Percentiles rank a stretch among this genome's conserved stretches.
These are phyloP conservation scores for Colletotrichum ledebouriae DNA, from an alignment of 2,329 filamentous ascomycete species.

Conservation along the genomic window DNA sequence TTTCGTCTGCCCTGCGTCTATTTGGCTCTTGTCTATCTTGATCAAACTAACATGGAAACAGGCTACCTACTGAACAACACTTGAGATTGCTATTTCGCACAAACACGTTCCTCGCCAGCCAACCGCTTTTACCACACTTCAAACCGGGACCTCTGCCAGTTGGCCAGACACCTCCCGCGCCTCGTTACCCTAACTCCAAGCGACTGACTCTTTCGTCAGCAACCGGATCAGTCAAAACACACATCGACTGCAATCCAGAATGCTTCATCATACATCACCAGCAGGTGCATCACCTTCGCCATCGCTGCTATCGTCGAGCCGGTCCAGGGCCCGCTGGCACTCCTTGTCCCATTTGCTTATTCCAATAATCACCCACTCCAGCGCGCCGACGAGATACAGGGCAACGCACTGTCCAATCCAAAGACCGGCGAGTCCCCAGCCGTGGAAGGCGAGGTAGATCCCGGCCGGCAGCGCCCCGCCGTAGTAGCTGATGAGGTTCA, in stretches of 20 bases:
- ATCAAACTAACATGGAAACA: no score
- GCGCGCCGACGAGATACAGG: conserved; percentile 80
- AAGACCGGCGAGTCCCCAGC: conserved; percentile 83
- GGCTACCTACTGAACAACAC: no score
- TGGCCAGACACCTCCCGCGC: no score
- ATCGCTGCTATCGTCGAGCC: conserved; percentile 68
- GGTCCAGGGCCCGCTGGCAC: conserved; percentile 77
- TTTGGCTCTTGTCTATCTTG: no score
- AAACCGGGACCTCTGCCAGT: no score
- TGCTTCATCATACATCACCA: conserved; percentile 5
- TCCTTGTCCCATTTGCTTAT: conserved; percentile 83
- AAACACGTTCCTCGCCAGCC: no score
- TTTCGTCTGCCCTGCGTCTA: no score
- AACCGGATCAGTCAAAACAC: no score
- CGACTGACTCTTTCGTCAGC: no score
- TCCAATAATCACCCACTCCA: conserved; percentile 85
- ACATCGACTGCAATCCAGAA: background rate
- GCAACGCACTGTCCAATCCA: conserved; percentile 89
- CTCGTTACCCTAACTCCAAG: no score
- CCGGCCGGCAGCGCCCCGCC: conserved; percentile 84
- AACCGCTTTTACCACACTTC: no score
- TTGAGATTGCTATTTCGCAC: no score
- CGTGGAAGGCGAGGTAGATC: conserved; percentile 87
- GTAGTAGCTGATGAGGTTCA: conserved; percentile 89
- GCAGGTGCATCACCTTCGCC: conserved; percentile 2